Base-by-base conservation (phyloP, 2,329 filamentous ascomycete genomes). In the Paramyrothecium roridum region DNA sequence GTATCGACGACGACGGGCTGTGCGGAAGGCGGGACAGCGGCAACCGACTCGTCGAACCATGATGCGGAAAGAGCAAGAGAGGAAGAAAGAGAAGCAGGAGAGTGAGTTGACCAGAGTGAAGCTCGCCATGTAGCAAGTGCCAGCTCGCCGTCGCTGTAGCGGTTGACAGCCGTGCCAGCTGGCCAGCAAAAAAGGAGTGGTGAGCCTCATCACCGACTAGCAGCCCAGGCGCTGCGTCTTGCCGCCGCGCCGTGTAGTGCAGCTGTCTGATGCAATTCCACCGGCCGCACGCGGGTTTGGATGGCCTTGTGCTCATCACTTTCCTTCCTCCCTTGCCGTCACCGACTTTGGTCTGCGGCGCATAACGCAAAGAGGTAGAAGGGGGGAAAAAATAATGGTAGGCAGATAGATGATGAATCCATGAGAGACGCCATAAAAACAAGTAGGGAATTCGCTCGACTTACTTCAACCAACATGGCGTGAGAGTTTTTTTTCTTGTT, bases 401-500 rank as follows among this genome's bases (percentile, higher is more conserved):
- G 26, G 26, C 26, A 10, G 26, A n/a, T n/a, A n/a, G n/a, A n/a
- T n/a, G 26, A 30, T 30, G 6, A 10, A 30, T 30, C 6, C 10
- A 30, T 30, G 26, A 30, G 26, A 30, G 26, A 30, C 10, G 26
- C 26, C 26, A n/a, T n/a, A n/a, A 30, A n/a, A 50, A 43, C n/a
- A 46, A 30, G 22, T 21, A 17, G 12, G 30, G 33, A 26, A 45
- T 46, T n/a, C n/a, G 52, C 17, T 30, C 26, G 17, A 46, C 65
- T 67, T 61, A 67, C 67, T 61, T 66, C 60, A 13, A 72, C 65
- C 50, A 69, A 66, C 70, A 73, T 72, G 37, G 54, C 63, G 59
- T 50, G 17, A 30, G 49, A 21, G n/a, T 51, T 51, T 20, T 40
- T 11, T n/a, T 19, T 40, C 30, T 37, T 22, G 26, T 20, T 51